Evolutionary conservation across 148 eudicot species (phyloP).

Genomic region (Spergularia marina): DNA sequence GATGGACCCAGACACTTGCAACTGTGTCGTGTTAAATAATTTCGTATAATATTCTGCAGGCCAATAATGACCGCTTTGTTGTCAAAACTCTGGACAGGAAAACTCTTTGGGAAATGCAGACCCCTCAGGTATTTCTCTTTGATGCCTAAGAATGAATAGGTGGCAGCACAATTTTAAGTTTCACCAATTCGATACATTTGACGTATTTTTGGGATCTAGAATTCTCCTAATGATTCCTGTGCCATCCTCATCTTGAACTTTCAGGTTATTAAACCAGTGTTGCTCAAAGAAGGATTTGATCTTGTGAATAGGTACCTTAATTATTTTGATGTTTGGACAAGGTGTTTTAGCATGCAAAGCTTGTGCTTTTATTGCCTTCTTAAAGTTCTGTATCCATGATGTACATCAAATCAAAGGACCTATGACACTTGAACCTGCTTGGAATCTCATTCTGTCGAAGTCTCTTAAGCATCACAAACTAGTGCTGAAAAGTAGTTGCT

Average conservation of each 20-base stretch:
- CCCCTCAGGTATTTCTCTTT: conserved; percentile 71
- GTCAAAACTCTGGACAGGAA: conserved; percentile 83
- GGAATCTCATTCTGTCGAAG: no score
- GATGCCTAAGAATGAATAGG: neutral
- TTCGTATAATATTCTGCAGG: conserved; percentile 44
- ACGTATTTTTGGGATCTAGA: neutral
- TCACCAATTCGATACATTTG: neutral
- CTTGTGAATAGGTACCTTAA: conserved; percentile 75
- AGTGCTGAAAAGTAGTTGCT: no score
- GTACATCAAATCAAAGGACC: neutral
- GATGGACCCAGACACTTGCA: neutral
- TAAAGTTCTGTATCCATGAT: neutral
- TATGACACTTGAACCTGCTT: no score
- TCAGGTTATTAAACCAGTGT: conserved; percentile 82
- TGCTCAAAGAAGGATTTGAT: conserved; percentile 88
- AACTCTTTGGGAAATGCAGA: conserved; percentile 99
- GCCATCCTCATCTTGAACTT: conserved; percentile 9
- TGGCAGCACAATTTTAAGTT: neutral
- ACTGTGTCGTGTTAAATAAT: neutral
- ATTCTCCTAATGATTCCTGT: neutral
- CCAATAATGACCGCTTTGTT: conserved; percentile 62
- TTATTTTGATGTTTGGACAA: neutral
- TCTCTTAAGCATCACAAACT: no score
- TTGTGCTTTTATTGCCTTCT: neutral
- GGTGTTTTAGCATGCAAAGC: neutral